Percentiles rank a stretch among this genome's conserved stretches.
Evolutionary conservation across 306 rosid species (phyloP).

Genomic region (Argentina anserina): DNA sequence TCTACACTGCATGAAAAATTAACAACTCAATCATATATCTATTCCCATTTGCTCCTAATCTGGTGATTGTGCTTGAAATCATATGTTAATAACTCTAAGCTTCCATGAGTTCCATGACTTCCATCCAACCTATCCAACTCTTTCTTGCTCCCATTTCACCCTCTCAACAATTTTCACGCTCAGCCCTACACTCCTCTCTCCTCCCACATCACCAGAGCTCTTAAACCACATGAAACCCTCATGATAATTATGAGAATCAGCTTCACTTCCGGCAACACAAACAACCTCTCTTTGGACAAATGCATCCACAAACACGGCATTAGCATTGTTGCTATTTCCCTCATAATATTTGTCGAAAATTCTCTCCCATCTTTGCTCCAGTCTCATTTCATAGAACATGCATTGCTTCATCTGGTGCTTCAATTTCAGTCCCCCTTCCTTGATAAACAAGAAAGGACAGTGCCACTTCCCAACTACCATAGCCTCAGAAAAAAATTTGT

Average conservation of each 20-base stretch:
- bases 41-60: constrained; percentile 3
- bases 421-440: constrained; percentile 49
- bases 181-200: constrained; percentile 44
- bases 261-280: constrained; percentile 33
- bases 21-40: no score
- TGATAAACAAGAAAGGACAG: constrained; percentile 57
- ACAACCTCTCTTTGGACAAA: constrained; percentile 43
- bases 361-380: constrained; percentile 66
- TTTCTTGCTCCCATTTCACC: constrained; percentile 45
- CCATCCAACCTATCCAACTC: constrained; percentile 17
- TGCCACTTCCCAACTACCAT: constrained; percentile 69
- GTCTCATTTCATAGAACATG: constrained; percentile 59
- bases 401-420: constrained; percentile 41
- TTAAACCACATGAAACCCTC: constrained; percentile 40
- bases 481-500: constrained; percentile 12
- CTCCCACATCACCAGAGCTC: constrained; percentile 29
- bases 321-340: not conserved
- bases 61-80: constrained; percentile 50
- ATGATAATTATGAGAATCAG: constrained; percentile 19
- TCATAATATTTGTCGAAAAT: constrained; percentile 33
- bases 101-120: no score
- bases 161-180: constrained; percentile 50
- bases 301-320: constrained; percentile 37
- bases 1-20: no score
- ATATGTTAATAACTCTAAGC: constrained; percentile 24